Base-by-base conservation (phyloP, 2,329 filamentous ascomycete species). In the Aspergillus eucalypticola region DNA sequence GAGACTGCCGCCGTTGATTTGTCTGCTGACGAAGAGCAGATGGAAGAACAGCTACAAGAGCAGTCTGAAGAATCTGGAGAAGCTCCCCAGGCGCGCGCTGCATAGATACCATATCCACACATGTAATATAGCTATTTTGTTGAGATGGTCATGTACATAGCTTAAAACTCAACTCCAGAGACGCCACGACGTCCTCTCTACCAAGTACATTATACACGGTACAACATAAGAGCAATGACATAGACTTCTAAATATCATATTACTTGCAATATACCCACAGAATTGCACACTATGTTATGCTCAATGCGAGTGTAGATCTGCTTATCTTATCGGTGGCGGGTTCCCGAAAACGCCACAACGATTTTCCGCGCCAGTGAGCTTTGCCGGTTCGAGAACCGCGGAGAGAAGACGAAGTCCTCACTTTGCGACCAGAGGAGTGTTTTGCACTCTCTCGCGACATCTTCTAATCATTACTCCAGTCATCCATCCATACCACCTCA, bases 251-350 rank as follows among this genome's bases (percentile, higher is more conserved):
- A 13, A 32, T 32, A 32, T n/a, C n/a, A 13, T 32, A 13, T 13
- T 13, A 32, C 11, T 13, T 13, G 29, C 29, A 5, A 13, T 32
- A 11, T 5, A 13, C 13, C 29, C 3, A 11, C 10, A 13, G 1
- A 4, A 13, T 11, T 11, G 11, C 29, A 35, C 11, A 11, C 32
- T 35, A 11, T 32, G 29, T 32, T 32, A 32, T 6, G 2, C 41
- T 19, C 41, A 19, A 17, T 21, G 41, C 8, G 2, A 44, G n/a
- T 2, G 41, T 23, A 21, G 41, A 44, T 21, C 13, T 23, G 60
- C 65, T 70, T 73, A 71, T 69, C 70, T 74, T 73, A 74, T 74
- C 71, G 54, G 70, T 72, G 72, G 70, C 71, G 58, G 65, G 42
- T 41, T 56, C 62, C 54, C 63, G 59, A 62, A 35, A 44, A 56